These are phyloP conservation scores for Trypanosoma grayi DNA, from an alignment of 208 protist genomes.

Conservation along the genomic window DNA sequence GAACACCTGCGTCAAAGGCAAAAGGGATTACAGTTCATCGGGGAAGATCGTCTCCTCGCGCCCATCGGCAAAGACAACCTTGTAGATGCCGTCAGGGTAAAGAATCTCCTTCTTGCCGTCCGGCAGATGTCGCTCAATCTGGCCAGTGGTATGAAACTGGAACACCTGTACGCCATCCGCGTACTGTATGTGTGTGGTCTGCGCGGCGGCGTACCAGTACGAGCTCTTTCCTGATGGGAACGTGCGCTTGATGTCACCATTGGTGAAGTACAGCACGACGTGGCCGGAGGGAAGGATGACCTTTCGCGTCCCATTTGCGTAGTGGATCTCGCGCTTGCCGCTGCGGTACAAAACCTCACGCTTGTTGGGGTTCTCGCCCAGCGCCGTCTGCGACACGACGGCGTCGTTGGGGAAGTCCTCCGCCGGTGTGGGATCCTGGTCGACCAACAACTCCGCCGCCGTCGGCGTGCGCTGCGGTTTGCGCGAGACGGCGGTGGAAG, in stretches of 20 bases:
- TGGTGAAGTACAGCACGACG: slow-evolving; percentile 86
- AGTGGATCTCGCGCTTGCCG: slow-evolving; percentile 90
- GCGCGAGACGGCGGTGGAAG: slow-evolving; percentile 23
- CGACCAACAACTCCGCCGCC: slow-evolving; percentile 58
- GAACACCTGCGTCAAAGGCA: not conserved
- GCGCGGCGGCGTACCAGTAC: slow-evolving; percentile 91
- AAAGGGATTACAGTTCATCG: slow-evolving; percentile 23
- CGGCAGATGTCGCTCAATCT: slow-evolving; percentile 87
- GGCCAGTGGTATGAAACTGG: slow-evolving; percentile 85
- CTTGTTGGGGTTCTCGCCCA: slow-evolving; percentile 87
- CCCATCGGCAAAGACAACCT: slow-evolving; percentile 75
- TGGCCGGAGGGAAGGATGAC: slow-evolving; percentile 80
- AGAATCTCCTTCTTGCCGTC: slow-evolving; percentile 92
- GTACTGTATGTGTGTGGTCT: slow-evolving; percentile 92
- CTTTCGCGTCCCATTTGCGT: slow-evolving; percentile 92
- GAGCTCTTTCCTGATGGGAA: slow-evolving; percentile 85
- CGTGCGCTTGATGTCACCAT: slow-evolving; percentile 91
- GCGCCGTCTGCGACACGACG: slow-evolving; percentile 64
- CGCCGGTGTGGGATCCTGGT: slow-evolving; percentile 49
- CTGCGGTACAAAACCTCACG: slow-evolving; percentile 84
- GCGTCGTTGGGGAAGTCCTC: slow-evolving; percentile 63
- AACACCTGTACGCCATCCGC: slow-evolving; percentile 86
- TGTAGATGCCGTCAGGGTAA: slow-evolving; percentile 93
- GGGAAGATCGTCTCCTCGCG: slow-evolving; percentile 83
- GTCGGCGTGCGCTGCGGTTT: slow-evolving; percentile 48